Base-by-base conservation (phyloP, 345 rosid species). In the Punica granatum region DNA sequence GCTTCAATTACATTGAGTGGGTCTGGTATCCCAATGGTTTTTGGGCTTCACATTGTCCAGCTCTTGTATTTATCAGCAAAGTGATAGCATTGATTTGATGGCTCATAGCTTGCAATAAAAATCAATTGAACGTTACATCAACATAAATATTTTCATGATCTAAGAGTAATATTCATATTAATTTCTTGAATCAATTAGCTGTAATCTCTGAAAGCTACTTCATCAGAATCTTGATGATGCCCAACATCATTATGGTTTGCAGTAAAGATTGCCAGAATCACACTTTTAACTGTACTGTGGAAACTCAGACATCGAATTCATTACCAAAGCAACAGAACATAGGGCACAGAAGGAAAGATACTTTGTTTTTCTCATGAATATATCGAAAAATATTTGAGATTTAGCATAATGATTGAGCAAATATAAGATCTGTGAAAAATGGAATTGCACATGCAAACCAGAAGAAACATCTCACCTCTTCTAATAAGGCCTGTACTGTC, bases 401-500 rank as follows among this genome's bases (percentile, higher is more conserved):
- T 51, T 10, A 21, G 8, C 58, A 21, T 51, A 21, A 51, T 25
- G 30, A 12, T 51, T 51, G 28, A 51, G 13, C 11, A 51, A 21
- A 51, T 25, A 51, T 16, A 51, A 51, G n/a, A n/a, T 51, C 12
- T 8, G 1, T 8, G 26, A 23, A 26, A 30, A 66, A 46, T 23
- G 56, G 13, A 32, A 66, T 21, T 23, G 19, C 15, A 6, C 43
- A 30, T 35, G 23, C 35, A 30, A 65, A 46, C 10, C 7, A 46
- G 46, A 66, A 61, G 42, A 23, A 63, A 63, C n/a, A 30, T 15
- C 66, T 70, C 65, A 79, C 92, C 86, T 77, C 78, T 70, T 74
- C 76, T 74, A 82, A 72, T 49, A 83, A 34, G 67, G 67, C 72
- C 67, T 82, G 86, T 0, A 82, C 73, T 3, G 90, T 88, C 75